Base-by-base conservation (phyloP, 2,329 filamentous ascomycete genomes). In the Dichotomopilus funicola region DNA sequence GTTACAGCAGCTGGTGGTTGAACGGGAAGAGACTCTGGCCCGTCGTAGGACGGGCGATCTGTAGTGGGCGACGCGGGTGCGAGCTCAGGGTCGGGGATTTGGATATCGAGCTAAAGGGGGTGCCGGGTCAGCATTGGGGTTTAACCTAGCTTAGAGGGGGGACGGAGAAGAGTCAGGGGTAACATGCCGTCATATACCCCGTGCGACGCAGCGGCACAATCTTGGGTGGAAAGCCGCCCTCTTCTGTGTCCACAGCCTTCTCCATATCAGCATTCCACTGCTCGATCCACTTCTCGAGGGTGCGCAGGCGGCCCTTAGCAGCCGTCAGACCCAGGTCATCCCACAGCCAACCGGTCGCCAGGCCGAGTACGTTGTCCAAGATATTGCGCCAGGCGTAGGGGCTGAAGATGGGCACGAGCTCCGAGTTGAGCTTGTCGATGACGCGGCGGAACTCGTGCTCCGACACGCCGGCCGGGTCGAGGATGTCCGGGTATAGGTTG, bases 401-500 rank as follows among this genome's bases (percentile, higher is more conserved):
- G 65, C 87, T 83, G 69, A 95, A 96, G 0, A 87, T 85, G n/a
- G 79, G 79, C 41, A 87, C 74, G 12, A 97, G 74, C 60, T 89
- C 84, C 10, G 80, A 73, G 66, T 99, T 99, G 53, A 97, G 78
- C 65, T 85, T 88, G 57, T 91, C 84, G 54, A 99, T 83, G 35
- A 97, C 74, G 9, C 78, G 78, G 3, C 94, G 83, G 67, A 99
- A 99, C 64, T 95, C 89, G 57, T 86, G 85, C 70, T 99, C 94
- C 1, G 83, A 80, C 44, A 99, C 74, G 36, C 91, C 83, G 0
- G 82, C 83, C 0, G 91, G 89, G 62, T 96, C 91, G 6, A 99
- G 77, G 56, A 99, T 95, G 68, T 99, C 94, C 0, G 94, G 94
- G 66, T 99, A 99, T 2, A 96, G 77, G 65, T 97, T 96, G 12